Evolutionary conservation across 768 basidiomycete genomes (phyloP), one percentile per base, ranked within the genome.

Genomic region (Boletus patriciae): DNA sequence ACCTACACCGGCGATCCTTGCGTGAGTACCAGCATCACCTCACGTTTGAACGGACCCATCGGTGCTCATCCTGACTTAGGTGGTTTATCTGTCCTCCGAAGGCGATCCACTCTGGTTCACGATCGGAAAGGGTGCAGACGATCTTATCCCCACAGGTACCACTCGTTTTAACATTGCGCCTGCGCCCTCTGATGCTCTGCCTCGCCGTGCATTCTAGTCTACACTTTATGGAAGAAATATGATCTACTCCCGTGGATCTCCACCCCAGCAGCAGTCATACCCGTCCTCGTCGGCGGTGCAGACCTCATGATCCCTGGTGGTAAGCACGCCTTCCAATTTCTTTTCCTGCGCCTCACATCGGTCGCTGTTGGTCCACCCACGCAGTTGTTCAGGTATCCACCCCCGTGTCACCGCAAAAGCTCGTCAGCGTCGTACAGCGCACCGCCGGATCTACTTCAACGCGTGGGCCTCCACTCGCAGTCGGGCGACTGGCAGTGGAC

Each of bases 241-340:
- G 78, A 82, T 38, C 73, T 94, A 1, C 76, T 94, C 10, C 88
- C 90, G 0, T 79, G 80, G 56, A 61, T 94, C n/a, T 82, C 84
- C 3, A 92, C 91, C 0, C 88, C 90, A 3, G 69, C 81, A 2
- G 73, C 82, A 12, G 91, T 92, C 29, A 82, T 92, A 37, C 86
- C 86, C 1, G 77, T 86, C 25, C 78, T 94, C 13, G 74, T 83
- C 4, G 83, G 83, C 11, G 92, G 92, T n/a, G 90, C 92, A 0
- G 91, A 94, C 74, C 80, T 94, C 9, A 93, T 94, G 90, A 84
- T 89, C 34, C 90, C 92, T 5, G 92, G 91, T 71, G 88, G 89
- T 88, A 66, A 66, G 85, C 76, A 44, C 23, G 34, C 16, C 1
- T 23, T 16, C 21, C 6, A 6, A 6, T 16, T 18, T 19, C 13